Evolutionary conservation across 2,329 filamentous ascomycete species (phyloP).

Genomic region (Penicillium sp.): DNA sequence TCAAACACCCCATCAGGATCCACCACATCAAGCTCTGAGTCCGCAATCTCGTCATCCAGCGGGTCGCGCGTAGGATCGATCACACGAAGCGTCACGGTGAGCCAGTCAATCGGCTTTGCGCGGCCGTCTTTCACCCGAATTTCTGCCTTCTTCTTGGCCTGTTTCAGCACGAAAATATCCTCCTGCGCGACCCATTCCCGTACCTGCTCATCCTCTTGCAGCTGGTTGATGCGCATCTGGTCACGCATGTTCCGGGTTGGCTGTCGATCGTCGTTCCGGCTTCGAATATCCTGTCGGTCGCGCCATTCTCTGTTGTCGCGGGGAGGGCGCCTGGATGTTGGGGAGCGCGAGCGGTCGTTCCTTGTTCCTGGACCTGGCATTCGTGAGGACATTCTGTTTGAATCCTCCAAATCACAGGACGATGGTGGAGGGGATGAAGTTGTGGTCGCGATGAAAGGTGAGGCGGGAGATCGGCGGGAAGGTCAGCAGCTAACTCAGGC

Average conservation of each 20-base stretch:
- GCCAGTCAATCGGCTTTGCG: slow-evolving; percentile 88
- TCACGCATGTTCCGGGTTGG: slow-evolving; percentile 39
- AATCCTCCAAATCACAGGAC: not conserved
- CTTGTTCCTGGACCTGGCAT: slow-evolving; percentile 36
- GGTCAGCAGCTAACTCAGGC: not conserved
- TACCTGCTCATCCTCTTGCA: slow-evolving; percentile 76
- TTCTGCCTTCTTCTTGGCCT: slow-evolving; percentile 96
- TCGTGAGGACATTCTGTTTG: slow-evolving; percentile 32
- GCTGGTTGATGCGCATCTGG: slow-evolving; percentile 49
- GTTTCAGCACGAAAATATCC: slow-evolving; percentile 91
- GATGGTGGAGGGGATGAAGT: not conserved
- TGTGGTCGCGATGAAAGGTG: slow-evolving; percentile 3
- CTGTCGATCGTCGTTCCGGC: slow-evolving; percentile 24
- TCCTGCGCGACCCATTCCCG: slow-evolving; percentile 88
- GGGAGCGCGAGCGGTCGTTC: slow-evolving; percentile 45
- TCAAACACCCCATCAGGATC: slow-evolving; percentile 81
- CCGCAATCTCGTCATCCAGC: slow-evolving; percentile 78
- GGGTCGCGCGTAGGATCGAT: slow-evolving; percentile 79
- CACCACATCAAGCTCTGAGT: slow-evolving; percentile 74
- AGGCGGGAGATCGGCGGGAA: slow-evolving; percentile 4
- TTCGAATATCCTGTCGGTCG: slow-evolving; percentile 23
- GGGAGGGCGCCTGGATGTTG: slow-evolving; percentile 41
- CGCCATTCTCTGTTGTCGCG: slow-evolving; percentile 32
- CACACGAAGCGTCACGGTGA: slow-evolving; percentile 86
- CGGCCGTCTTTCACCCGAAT: slow-evolving; percentile 90